These are phyloP conservation scores for Cenchrus purpureus DNA, from an alignment of 176 grass and related monocot species.

Conservation along the genomic window DNA sequence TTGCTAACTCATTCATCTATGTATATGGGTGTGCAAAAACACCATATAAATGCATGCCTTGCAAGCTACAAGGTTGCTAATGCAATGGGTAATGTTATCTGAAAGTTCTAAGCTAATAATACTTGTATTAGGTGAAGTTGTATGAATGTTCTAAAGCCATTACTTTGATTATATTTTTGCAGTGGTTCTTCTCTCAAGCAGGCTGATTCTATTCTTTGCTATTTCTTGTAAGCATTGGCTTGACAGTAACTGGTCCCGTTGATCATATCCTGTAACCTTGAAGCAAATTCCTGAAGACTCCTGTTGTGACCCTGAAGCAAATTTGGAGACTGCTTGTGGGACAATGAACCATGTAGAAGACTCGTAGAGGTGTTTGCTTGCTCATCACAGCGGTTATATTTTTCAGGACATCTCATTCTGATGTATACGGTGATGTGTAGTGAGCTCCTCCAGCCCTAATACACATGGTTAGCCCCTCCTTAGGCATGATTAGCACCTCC, in stretches of 20 bases:
- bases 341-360: not conserved
- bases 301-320: conserved; percentile 33
- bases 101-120: conserved; percentile 19
- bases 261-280: conserved; percentile 20
- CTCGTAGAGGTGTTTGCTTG: not conserved
- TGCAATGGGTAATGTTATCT: not conserved
- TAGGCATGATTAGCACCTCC: not conserved
- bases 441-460: not conserved
- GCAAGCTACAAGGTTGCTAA: not conserved
- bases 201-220: conserved; percentile 17
- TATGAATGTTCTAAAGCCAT: conserved; percentile 11
- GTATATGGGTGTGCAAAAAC: not conserved
- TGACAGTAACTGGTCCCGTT: conserved; percentile 27
- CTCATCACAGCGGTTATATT: not conserved
- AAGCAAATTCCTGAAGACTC: conserved; percentile 29
- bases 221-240: conserved; percentile 49
- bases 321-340: conserved; percentile 9
- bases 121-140: not conserved
- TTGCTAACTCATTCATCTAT: not conserved
- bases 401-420: conserved; percentile 1
- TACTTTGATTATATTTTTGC: conserved; percentile 32
- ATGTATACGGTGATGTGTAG: conserved; percentile 17
- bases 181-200: not conserved
- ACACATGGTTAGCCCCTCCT: not conserved
- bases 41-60: not conserved